Conservation (phyloP, 352 stramenopile species). For the Peronosclerospora sorghi region DNA sequence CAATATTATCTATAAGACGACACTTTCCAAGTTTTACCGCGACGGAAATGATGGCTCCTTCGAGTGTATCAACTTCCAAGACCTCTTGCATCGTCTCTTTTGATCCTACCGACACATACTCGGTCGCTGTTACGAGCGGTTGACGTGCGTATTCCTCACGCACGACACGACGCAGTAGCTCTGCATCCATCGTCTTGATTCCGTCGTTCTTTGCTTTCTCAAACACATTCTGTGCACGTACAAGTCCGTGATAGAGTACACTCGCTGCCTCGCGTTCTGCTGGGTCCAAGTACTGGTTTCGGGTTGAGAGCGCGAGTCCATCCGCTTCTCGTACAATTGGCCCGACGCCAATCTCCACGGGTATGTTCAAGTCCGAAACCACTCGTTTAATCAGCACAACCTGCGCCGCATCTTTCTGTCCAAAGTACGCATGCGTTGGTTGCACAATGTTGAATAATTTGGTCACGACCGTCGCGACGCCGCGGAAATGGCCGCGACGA, state of each 20-base stretch:
- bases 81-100: conserved; percentile 92
- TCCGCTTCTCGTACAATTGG: conserved; percentile 90
- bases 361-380: conserved; percentile 94
- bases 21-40: conserved; percentile 92
- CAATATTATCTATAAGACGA: conserved; percentile 97
- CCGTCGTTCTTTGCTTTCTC: conserved; percentile 12
- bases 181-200: conserved; percentile 21
- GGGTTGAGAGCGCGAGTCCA: conserved; percentile 94
- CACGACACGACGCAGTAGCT: conserved; percentile 30
- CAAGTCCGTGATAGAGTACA: conserved; percentile 82
- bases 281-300: conserved; percentile 94
- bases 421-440: conserved; percentile 96
- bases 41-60: conserved; percentile 89
- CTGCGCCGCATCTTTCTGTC: conserved; percentile 98
- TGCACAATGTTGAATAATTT: conserved; percentile 99
- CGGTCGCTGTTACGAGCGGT: conserved; percentile 86
- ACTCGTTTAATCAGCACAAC: conserved; percentile 93
- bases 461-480: conserved; percentile 97
- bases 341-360: conserved; percentile 86
- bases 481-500: conserved; percentile 94
- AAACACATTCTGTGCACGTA: conserved; percentile 38
- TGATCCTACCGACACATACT: conserved; percentile 94
- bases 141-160: conserved; percentile 61
- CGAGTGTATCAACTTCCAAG: conserved; percentile 39
- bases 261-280: conserved; percentile 82